Evolutionary conservation across 768 basidiomycete genomes (phyloP), one percentile per base, ranked within the genome.

Genomic region (Boletus sp.): DNA sequence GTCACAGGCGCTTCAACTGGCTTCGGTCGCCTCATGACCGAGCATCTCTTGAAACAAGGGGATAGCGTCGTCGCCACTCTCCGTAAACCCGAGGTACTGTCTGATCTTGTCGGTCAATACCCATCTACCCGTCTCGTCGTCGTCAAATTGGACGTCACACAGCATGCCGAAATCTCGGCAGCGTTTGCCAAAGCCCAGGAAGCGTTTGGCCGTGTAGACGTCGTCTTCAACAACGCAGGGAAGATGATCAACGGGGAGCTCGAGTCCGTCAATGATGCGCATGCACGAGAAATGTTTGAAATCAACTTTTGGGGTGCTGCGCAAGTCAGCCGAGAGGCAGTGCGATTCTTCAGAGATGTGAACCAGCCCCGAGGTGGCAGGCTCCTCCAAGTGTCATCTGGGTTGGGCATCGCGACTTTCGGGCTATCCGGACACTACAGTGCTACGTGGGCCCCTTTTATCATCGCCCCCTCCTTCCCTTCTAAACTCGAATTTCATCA

Each of bases 21-120:
- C 32, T 70, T 79, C 47, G 78, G 78, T 14, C 70, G 65, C n/a
- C 19, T 50, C 32, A 54, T 74, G 47, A 68, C 69, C 27, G 70
- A 74, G 51, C 39, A 52, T 19, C 71, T 69, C 42, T 66, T 79
- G 25, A 33, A 54, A 25, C 61, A 61, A 17, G 77, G 73, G 5
- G 65, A 76, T 33, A 72, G 53, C 32, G 76, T 69, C 23, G 69
- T 78, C 47, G 78, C 80, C 4, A 78, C 79, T 37, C 64, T 77
- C 25, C 76, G 77, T 49, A 73, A 63, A 53, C 77, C 77, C 2
- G 69, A 61, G 15, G 60, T 47, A 14, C 62, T 79, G 38, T 53
- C 59, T 11, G 61, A 70, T 19, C 74, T 72, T 15, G 48, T 46
- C 10, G 27, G 41, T 1, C 39, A 69, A 35, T 73, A 74, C 50